Base-by-base conservation (phyloP, 164 flowering plant species). In the Piper betle region DNA sequence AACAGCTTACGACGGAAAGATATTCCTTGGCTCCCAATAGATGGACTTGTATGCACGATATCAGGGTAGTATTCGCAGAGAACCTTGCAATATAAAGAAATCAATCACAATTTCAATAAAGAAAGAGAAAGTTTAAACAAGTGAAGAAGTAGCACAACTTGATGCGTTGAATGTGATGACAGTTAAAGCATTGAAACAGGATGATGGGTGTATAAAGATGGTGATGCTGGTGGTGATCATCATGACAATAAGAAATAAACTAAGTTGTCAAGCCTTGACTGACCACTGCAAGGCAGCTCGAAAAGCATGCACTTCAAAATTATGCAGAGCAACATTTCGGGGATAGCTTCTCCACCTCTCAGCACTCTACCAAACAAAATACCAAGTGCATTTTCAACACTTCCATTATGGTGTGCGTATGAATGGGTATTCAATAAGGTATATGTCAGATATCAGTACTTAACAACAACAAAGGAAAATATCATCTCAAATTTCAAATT, bases 281-380 rank as follows among this genome's bases (percentile, higher is more conserved):
- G 85, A 94, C 95, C 87, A 79, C 67, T 88, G 96, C 63, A 91
- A 91, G 67, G 84, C 86, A 61, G 93, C 95, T 67, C 95, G 96
- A 55, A 85, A 85, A 67, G 82, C 83, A 87, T 91, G 98, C 73
- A 84, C 71, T 77, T 86, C 85, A 72, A 91, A 91, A 71, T 88
- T 88, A 7, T 81, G 84, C 63, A 80, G 71, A 67, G 84, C 90
- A 62, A 81, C 83, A 64, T 79, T 83, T 39, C 69, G 66, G 55
- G 77, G 81, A 60, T 84, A 67, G 58, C 55, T 61, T 65, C 77
- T 79, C 98, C 96, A 91, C 75, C 98, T 82, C 73, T 88, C 96
- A 64, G 95, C 96, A 84, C 96, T 87, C 94, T 86, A 64, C 62
- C n/a, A 60, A 57, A 62, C 37, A 53, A 56, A 39, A 56, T 0